Evolutionary conservation across 345 rosid species (phyloP).

Genomic region (Gossypium sturtianum): DNA sequence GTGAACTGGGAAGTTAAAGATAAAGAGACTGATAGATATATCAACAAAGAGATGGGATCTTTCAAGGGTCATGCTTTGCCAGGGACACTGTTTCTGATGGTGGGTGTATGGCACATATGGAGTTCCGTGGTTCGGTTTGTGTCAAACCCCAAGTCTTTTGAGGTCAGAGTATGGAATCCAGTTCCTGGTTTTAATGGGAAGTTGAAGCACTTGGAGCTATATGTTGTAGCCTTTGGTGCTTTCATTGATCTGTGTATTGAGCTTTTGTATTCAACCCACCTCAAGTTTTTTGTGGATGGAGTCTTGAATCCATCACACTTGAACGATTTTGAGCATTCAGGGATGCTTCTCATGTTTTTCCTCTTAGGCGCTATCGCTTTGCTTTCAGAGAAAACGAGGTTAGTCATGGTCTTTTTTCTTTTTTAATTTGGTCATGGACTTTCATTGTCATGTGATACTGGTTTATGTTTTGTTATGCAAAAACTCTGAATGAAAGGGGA

Average conservation of each 20-base stretch:
- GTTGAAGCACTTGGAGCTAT: constrained; percentile 77
- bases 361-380: constrained; percentile 59
- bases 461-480: neutral
- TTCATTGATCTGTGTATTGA: constrained; percentile 79
- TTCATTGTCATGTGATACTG: neutral
- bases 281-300: constrained; percentile 69
- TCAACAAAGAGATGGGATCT: constrained; percentile 60
- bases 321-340: constrained; percentile 94
- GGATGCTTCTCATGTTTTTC: constrained; percentile 97
- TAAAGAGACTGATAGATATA: neutral
- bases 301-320: constrained; percentile 77
- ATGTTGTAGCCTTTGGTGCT: constrained; percentile 65
- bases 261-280: constrained; percentile 90
- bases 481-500: neutral
- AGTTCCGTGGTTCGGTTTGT: constrained; percentile 53
- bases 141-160: constrained; percentile 58
- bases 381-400: constrained; percentile 83
- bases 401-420: neutral
- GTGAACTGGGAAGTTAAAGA: neutral
- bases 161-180: constrained; percentile 80
- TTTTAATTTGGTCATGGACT: neutral
- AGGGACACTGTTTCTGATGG: constrained; percentile 67
- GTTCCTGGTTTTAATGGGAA: constrained; percentile 76
- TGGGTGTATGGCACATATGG: constrained; percentile 91
- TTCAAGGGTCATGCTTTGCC: constrained; percentile 91